These are phyloP conservation scores for Colletotrichum godetiae DNA, from an alignment of 2,329 filamentous ascomycete genomes.

Conservation along the genomic window DNA sequence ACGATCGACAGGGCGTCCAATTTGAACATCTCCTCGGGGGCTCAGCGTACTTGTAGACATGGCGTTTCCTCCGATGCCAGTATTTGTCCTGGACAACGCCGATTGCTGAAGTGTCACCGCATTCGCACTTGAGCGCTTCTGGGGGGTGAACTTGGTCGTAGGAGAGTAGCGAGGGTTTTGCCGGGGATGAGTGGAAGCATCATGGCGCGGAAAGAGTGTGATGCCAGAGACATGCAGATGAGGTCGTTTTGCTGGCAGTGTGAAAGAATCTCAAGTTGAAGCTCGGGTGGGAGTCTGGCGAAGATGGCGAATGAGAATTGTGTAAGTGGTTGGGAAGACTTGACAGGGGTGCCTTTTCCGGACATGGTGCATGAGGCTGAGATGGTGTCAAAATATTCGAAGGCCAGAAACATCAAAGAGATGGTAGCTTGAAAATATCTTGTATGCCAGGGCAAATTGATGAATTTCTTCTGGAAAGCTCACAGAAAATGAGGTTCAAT, in stretches of 20 bases:
- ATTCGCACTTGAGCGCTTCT: background rate
- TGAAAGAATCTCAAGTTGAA: background rate
- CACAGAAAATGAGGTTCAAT: background rate
- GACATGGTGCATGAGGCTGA: background rate
- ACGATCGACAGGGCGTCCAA: background rate
- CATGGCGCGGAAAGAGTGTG: background rate
- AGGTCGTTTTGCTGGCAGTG: constrained; percentile 6
- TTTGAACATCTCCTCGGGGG: background rate
- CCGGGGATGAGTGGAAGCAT: background rate
- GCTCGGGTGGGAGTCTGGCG: background rate
- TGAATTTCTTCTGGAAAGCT: background rate
- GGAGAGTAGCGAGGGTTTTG: background rate
- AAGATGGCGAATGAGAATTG: constrained; percentile 1
- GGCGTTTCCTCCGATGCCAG: background rate
- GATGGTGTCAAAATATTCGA: background rate
- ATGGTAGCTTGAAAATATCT: background rate
- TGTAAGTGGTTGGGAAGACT: background rate
- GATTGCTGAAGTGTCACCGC: background rate
- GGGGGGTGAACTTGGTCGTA: background rate
- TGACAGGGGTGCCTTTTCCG: background rate
- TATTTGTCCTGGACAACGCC: background rate
- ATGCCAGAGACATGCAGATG: constrained; percentile 16
- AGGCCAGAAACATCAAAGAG: too few species aligned
- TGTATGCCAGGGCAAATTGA: too few species aligned
- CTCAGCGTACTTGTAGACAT: background rate